Evolutionary conservation across 345 rosid genomes (phyloP).

Genomic region (Theobroma cacao): DNA sequence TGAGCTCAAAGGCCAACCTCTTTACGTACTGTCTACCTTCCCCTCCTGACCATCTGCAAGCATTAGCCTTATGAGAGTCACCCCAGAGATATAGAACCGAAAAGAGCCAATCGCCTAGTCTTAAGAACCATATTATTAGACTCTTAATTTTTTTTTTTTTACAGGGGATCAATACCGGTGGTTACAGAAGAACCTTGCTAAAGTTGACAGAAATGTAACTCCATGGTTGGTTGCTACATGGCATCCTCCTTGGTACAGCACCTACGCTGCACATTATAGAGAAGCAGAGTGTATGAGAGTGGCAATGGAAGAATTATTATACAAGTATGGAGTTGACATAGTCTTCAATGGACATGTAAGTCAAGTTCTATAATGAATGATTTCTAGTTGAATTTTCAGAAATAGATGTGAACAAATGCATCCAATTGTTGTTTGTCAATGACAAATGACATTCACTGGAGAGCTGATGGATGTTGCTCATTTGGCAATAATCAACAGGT

Average conservation of each 20-base stretch:
- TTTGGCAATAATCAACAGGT: constrained; percentile 43
- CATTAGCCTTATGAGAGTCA: background rate
- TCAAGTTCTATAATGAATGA: background rate
- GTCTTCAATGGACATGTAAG: constrained; percentile 85
- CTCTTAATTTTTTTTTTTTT: background rate
- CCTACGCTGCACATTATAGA: constrained; percentile 71
- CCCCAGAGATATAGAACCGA: background rate
- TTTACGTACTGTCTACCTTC: background rate
- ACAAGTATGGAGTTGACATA: constrained; percentile 56
- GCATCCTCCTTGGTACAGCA: constrained; percentile 92
- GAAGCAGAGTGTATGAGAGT: constrained; percentile 91
- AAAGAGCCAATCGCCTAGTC: background rate
- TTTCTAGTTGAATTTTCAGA: background rate
- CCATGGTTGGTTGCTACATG: constrained; percentile 91
- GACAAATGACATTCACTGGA: background rate
- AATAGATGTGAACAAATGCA: background rate
- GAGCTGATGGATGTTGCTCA: background rate
- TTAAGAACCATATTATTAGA: background rate
- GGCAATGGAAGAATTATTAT: constrained; percentile 75
- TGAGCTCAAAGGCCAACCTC: constrained; percentile 22
- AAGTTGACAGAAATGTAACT: constrained; percentile 62
- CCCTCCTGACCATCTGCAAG: background rate
- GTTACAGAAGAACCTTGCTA: constrained; percentile 64
- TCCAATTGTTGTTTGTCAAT: background rate
- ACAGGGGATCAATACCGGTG: constrained; percentile 79